Evolutionary conservation across 768 basidiomycete genomes (phyloP), one percentile per base, ranked within the genome.

Genomic region (Phallus indusiatus): DNA sequence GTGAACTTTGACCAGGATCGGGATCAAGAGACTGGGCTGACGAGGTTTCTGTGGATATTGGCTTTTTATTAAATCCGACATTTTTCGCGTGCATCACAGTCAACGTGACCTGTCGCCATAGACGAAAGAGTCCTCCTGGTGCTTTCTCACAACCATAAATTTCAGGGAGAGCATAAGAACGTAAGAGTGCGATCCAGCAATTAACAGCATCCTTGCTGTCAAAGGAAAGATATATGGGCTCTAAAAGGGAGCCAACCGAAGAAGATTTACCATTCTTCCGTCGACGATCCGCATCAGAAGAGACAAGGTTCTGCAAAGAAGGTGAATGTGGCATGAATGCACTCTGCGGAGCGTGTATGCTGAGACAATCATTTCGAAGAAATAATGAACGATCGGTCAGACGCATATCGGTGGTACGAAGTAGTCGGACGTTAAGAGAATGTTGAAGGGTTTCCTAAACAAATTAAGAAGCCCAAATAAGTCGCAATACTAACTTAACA

Each of bases 51-150:
- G 57, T 10, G 61, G 64, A 35, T 56, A 72, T 71, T 56, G 73
- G 66, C 3, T 73, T 68, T 17, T 74, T 80, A 47, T 74, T 70
- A 60, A 75, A 76, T 52, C 87, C 86, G 34, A 94, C 74, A 65
- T 85, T 84, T 46, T 89, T 82, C 12, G 83, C 90, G 70, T 89
- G 86, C 42, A 85, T 75, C 56, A 90, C 76, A 33, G 81, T 79
- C 22, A 93, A 73, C 62, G 88, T 82, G 21, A 93, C 77, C 68
- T 88, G 86, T 54, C 92, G 79, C 87, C 88, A 93, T 81, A 93
- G 87, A 56, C 91, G 84, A 71, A 89, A 91, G 11, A 87, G 80
- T 7, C 90, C 90, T 47, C 85, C 87, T 61, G 56, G 33, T 72
- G 63, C 76, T 75, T 35, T 53, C 36, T 55, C 33, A 36, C 34